phyloP scores from a whole-genome alignment of 441 rosid genomes.

The Breynia disticha region DNA sequence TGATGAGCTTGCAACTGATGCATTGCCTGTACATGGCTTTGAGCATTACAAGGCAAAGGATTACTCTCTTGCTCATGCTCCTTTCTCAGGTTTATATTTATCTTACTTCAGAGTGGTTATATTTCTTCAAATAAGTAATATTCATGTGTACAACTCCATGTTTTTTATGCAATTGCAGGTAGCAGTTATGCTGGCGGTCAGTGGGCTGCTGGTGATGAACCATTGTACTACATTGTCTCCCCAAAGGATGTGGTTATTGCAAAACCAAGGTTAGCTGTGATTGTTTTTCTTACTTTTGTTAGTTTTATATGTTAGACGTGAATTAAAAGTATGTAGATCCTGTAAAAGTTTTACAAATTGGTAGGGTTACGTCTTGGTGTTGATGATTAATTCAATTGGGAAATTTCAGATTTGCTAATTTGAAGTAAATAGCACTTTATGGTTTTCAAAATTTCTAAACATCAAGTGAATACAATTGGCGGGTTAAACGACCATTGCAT shows the following conservation, averaged over 20 bases:
- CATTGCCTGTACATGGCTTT: constrained; percentile 92
- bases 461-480: too few relatives aligned
- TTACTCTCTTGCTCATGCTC: constrained; percentile 94
- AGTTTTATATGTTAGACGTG: not conserved
- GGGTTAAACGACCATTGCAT: too few relatives aligned
- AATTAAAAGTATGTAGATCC: too few relatives aligned
- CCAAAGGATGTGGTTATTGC: constrained; percentile 98
- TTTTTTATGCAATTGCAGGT: constrained; percentile 44
- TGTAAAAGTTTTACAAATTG: too few relatives aligned
- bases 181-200: constrained; percentile 99
- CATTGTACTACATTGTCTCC: constrained; percentile 88
- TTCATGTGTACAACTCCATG: constrained; percentile 16
- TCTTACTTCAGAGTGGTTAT: constrained; percentile 4
- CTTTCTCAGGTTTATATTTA: constrained; percentile 75
- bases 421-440: too few relatives aligned
- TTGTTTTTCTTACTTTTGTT: constrained; percentile 11
- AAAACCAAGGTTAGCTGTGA: constrained; percentile 69
- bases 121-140: constrained; percentile 10
- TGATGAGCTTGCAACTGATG: constrained; percentile 97
- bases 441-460: too few relatives aligned
- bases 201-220: constrained; percentile 99
- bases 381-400: too few relatives aligned
- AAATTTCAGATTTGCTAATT: too few relatives aligned
- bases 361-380: too few relatives aligned
- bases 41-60: constrained; percentile 98